Evolutionary conservation across 1,284 basidiomycete species (phyloP).

Genomic region (Trichosporon inkin): DNA sequence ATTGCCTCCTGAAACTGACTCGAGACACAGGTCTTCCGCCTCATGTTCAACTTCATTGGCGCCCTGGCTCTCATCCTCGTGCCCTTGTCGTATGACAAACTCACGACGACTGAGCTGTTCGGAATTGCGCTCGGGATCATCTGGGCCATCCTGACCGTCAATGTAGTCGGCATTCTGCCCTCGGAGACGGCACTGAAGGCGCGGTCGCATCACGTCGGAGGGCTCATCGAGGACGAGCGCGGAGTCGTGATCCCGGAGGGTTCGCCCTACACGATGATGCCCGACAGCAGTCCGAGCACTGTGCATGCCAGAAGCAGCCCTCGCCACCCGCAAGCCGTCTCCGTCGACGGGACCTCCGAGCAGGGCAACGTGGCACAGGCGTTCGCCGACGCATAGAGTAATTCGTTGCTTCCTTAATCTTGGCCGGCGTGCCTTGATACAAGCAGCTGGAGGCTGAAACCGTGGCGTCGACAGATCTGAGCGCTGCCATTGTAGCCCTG

Average conservation of each 20-base stretch:
- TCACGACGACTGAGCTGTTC: constrained; percentile 23
- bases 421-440: background rate
- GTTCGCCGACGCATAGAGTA: background rate
- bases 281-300: background rate
- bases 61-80: constrained; percentile 31
- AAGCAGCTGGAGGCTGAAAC: constrained; percentile 2
- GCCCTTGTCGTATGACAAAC: constrained; percentile 21
- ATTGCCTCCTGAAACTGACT: background rate
- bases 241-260: background rate
- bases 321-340: background rate
- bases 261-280: background rate
- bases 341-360: background rate
- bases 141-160: constrained; percentile 26
- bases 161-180: constrained; percentile 27
- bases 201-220: background rate
- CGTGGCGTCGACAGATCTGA: background rate
- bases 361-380: background rate
- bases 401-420: background rate
- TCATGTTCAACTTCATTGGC: constrained; percentile 18
- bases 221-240: constrained; percentile 8
- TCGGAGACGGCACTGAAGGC: background rate
- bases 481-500: background rate
- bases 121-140: constrained; percentile 28
- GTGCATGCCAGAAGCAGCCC: background rate
- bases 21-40: constrained; percentile 23